A percentile compares a stretch with the other conserved stretches of the same genome.
phyloP scores from a whole-genome alignment of 140 eudicot genomes.

The Cichorium intybus region DNA sequence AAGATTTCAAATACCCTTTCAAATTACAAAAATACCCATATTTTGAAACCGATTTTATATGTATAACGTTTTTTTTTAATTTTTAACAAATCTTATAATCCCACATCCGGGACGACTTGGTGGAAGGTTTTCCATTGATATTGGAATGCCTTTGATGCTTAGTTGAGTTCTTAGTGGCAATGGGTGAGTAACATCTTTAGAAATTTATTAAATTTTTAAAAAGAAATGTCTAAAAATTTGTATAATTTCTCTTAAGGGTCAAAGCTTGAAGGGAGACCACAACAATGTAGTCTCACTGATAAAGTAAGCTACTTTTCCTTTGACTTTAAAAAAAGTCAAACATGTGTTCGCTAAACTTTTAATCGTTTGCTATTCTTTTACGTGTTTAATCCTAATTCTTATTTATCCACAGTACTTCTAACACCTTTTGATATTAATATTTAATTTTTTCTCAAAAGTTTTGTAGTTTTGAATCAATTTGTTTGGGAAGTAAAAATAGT shows the following conservation, averaged over 20 bases:
- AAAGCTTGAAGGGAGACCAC: constrained; percentile 88
- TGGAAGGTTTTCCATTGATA: constrained; percentile 74
- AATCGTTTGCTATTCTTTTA: not conserved
- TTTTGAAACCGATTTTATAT: not conserved
- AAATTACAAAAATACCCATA: not conserved
- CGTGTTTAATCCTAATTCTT: not conserved
- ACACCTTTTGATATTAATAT: not conserved
- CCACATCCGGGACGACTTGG: constrained; percentile 99
- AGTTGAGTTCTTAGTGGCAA: constrained; percentile 98
- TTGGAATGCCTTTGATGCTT: constrained; percentile 92
- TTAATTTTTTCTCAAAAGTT: not conserved
- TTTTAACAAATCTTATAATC: constrained; percentile 76
- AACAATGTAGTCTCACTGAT: constrained; percentile 81
- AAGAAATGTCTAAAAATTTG: not conserved
- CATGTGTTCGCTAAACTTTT: not conserved
- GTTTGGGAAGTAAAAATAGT: not conserved
- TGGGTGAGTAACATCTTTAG: constrained; percentile 56
- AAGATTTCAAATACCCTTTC: constrained; percentile 22
- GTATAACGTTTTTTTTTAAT: constrained; percentile 48
- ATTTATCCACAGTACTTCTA: not conserved
- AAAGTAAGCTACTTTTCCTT: constrained; percentile 47
- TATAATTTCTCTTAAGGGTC: constrained; percentile 39
- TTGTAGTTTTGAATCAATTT: not conserved
- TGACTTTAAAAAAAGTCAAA: not conserved
- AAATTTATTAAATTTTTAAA: not conserved